phyloP scores from a whole-genome alignment of 768 basidiomycete genomes.

The Podaxis carcinomalis region DNA sequence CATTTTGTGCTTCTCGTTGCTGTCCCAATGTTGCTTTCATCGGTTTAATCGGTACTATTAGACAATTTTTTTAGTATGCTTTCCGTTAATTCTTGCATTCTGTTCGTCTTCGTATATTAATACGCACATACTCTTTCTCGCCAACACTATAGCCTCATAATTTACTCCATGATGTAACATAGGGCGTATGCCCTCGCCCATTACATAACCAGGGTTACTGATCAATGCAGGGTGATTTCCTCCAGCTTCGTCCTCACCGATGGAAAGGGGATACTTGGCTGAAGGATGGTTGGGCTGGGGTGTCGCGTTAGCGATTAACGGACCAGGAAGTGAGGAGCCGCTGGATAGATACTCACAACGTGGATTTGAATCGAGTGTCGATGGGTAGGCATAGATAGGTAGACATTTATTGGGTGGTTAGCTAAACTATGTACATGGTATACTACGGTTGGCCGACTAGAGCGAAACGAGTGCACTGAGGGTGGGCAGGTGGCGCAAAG shows the following conservation, averaged over 20 bases:
- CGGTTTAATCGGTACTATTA: conserved; percentile 2
- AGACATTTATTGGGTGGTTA: no score
- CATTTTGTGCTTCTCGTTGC: conserved; percentile 9
- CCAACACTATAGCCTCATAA: neutral
- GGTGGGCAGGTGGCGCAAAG: no score
- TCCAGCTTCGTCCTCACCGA: neutral
- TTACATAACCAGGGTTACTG: neutral
- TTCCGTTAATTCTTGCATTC: neutral
- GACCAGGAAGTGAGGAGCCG: no score
- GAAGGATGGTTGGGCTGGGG: no score
- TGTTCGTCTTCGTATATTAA: neutral
- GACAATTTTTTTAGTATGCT: neutral
- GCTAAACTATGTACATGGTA: no score
- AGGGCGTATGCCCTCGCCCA: neutral
- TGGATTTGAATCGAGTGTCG: no score
- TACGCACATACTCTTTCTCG: conserved; percentile 5
- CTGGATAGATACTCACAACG: no score
- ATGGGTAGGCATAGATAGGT: no score
- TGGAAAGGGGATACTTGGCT: no score
- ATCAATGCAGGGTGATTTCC: neutral
- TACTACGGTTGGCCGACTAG: no score
- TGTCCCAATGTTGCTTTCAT: conserved; percentile 2
- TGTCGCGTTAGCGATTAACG: no score
- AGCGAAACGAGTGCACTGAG: no score
- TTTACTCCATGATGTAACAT: neutral